phyloP scores from a whole-genome alignment of 2,329 filamentous ascomycete genomes.

The Neonectria neomacrospora region DNA sequence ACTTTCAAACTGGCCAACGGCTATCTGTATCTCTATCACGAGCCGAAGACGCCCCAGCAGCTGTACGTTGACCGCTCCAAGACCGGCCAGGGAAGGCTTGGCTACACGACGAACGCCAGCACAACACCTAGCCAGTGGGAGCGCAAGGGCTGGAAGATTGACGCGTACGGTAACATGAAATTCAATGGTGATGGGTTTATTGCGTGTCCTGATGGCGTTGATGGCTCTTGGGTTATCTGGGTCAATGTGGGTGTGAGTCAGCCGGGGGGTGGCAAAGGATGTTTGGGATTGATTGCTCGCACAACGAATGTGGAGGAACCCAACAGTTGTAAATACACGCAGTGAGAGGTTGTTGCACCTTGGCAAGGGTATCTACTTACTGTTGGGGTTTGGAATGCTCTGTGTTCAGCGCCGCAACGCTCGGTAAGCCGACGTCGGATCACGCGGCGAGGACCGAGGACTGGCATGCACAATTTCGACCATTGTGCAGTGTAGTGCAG shows the following conservation, averaged over 20 bases:
- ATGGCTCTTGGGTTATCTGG: conserved; percentile 54
- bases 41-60: conserved; percentile 56
- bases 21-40: conserved; percentile 59
- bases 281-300: conserved; percentile 50
- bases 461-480: background rate
- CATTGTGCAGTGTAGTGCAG: background rate
- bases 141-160: conserved; percentile 59
- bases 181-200: conserved; percentile 59
- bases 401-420: too few relatives aligned
- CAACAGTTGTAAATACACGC: conserved; percentile 53
- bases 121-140: conserved; percentile 54
- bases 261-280: conserved; percentile 52
- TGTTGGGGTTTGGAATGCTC: too few relatives aligned
- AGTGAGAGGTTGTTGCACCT: background rate
- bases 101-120: conserved; percentile 62
- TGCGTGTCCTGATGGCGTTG: conserved; percentile 62
- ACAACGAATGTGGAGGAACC: conserved; percentile 45
- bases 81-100: conserved; percentile 66
- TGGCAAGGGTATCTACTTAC: too few relatives aligned
- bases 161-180: conserved; percentile 55
- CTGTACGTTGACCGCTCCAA: conserved; percentile 66
- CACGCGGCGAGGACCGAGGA: background rate
- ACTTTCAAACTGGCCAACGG: conserved; percentile 61
- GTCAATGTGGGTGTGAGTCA: conserved; percentile 44
- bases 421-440: too few relatives aligned